These are phyloP conservation scores for Leccinum solheimii DNA, from an alignment of 1,284 basidiomycete genomes.

Conservation along the genomic window DNA sequence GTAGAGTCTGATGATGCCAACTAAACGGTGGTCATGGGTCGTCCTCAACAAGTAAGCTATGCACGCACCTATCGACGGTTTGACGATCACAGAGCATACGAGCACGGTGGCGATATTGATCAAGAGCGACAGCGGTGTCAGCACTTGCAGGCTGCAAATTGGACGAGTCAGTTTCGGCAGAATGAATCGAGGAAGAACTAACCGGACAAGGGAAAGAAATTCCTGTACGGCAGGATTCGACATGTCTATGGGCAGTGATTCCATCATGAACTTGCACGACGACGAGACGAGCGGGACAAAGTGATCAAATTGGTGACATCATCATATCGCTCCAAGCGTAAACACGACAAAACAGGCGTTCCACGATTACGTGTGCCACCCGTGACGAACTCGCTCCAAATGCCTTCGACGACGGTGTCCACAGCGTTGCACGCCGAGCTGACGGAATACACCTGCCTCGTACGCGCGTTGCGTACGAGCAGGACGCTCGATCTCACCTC, in stretches of 20 bases:
- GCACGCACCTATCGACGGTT: constrained; percentile 52
- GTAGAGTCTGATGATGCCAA: constrained; percentile 53
- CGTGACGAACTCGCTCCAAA: not conserved
- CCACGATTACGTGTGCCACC: not conserved
- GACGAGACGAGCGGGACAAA: not conserved
- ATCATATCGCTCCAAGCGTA: constrained; percentile 14
- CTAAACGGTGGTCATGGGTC: constrained; percentile 33
- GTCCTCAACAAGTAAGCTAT: not conserved
- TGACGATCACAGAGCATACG: constrained; percentile 55
- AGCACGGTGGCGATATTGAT: constrained; percentile 65
- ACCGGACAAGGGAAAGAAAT: constrained; percentile 57
- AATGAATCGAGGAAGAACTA: not conserved
- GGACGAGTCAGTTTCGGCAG: not conserved
- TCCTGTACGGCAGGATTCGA: constrained; percentile 53
- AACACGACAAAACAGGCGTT: constrained; percentile 21
- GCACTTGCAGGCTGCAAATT: constrained; percentile 60
- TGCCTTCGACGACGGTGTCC: constrained; percentile 14
- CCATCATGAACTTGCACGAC: constrained; percentile 38
- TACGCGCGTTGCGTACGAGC: constrained; percentile 28
- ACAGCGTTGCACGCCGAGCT: constrained; percentile 27
- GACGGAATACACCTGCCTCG: constrained; percentile 27
- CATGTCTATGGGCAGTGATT: constrained; percentile 50
- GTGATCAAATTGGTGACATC: constrained; percentile 11
- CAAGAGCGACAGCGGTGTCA: constrained; percentile 75
- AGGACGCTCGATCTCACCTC: constrained; percentile 30